Evolutionary conservation across 306 rosid genomes (phyloP), one percentile per base, ranked within the genome.

Genomic region (Parietaria judaica): DNA sequence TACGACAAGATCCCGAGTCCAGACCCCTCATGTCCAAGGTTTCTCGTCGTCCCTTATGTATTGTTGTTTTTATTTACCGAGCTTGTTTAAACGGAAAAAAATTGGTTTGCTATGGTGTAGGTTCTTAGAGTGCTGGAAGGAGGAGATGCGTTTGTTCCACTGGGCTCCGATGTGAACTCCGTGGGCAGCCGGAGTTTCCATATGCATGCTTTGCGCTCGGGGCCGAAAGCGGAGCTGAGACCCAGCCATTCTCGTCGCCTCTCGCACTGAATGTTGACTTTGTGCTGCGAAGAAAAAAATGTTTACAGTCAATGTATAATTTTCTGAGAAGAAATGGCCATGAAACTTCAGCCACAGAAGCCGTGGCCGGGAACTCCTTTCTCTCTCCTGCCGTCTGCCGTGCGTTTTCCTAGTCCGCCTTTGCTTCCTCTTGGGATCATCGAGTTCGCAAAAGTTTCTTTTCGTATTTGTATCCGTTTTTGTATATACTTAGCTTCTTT

Each of bases 21-120:
- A 84, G 96, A 74, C 95, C 99, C 39, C 74, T 80, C 44, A 86
- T 92, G 85, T 88, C 99, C 14, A 92, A 88, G 99, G 99, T 92
- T 5, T 58, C 14, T 49, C 14, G 15, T 49, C 2, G 15, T 6
- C 5, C 15, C 4, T 49, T 49, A 49, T 7, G 53, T 6, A 49
- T 10, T 10, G 53, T 10, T 61, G 50, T 16, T 51, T 39, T 6
- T 31, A 4, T 11, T 44, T 16, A 0, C 7, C 2, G 45, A 14
- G 12, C 51, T 11, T 5, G 9, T 44, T 36, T 13, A 23, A 57
- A 52, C 45, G 65, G 38, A 63, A 60, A 52, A 36, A 23, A 1
- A 1, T 41, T 78, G 43, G 57, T 50, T 13, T 5, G 51, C 45
- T 39, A 51, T 66, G 68, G 39, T 58, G 56, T 63, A 92, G 99